These are phyloP conservation scores for Microsporum audouinii DNA, from an alignment of 2,329 filamentous ascomycete species.

Conservation along the genomic window DNA sequence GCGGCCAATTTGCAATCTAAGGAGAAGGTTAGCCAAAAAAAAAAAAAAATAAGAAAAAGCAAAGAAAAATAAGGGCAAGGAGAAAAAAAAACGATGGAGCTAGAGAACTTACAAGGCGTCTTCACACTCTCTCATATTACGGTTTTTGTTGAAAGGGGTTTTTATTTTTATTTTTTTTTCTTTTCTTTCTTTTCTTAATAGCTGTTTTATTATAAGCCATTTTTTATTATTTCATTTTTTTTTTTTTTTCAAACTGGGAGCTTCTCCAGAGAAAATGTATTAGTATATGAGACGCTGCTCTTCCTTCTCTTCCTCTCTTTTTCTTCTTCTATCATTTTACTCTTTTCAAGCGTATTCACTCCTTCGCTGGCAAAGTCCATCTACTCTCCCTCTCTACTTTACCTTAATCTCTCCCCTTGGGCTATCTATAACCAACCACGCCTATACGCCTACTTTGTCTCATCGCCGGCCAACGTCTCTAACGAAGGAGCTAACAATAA, in stretches of 20 bases:
- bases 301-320: neutral
- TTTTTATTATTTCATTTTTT: neutral
- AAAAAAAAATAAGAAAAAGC: neutral
- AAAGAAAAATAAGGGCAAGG: neutral
- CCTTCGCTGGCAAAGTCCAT: neutral
- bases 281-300: conserved; percentile 1
- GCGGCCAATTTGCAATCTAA: neutral
- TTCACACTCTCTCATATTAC: neutral
- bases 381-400: neutral
- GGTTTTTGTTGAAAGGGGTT: conserved; percentile 4
- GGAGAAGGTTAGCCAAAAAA: neutral
- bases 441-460: neutral
- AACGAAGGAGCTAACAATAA: neutral
- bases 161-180: neutral
- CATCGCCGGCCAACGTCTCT: neutral
- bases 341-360: neutral
- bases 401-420: neutral
- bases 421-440: neutral
- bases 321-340: neutral
- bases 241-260: neutral
- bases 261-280: neutral
- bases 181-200: neutral
- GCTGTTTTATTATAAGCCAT: neutral
- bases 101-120: neutral
- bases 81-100: conserved; percentile 1